Conservation (phyloP, 2,329 filamentous ascomycete species). For the Sporothrix protearum region DNA sequence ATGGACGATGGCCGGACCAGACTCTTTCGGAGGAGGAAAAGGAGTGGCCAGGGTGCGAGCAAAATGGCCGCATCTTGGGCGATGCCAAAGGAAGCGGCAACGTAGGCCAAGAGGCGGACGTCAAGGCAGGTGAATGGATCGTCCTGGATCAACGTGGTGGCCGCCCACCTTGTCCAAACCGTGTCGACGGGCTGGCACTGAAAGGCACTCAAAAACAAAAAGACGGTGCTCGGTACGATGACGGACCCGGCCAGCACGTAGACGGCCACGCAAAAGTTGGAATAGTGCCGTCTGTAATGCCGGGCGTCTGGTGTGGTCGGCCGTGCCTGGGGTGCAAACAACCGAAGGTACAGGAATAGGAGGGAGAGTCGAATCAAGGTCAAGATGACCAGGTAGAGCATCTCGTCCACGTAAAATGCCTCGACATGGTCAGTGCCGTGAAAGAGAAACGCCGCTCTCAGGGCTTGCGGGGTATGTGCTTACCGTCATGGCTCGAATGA, state of each 20-base stretch:
- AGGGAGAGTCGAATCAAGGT: conserved; percentile 36
- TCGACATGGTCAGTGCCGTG: conserved; percentile 6
- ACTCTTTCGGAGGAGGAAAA: conserved; percentile 34
- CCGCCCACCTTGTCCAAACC: conserved; percentile 36
- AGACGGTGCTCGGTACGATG: conserved; percentile 30
- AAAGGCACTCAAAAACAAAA: conserved; percentile 38
- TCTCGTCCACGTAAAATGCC: conserved; percentile 38
- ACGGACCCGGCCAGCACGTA: conserved; percentile 33
- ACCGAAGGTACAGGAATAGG: conserved; percentile 36
- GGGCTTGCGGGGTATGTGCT: background rate
- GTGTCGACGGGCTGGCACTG: conserved; percentile 37
- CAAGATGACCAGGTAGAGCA: conserved; percentile 35
- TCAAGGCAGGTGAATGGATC: conserved; percentile 34
- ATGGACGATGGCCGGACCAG: background rate
- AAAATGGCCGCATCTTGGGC: conserved; percentile 38
- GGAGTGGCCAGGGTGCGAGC: conserved; percentile 36
- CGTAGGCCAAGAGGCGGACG: conserved; percentile 35
- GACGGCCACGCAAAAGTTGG: conserved; percentile 34
- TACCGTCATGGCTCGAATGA: conserved; percentile 37
- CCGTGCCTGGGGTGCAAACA: conserved; percentile 31
- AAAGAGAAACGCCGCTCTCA: background rate
- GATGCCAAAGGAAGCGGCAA: conserved; percentile 36
- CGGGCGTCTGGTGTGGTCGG: conserved; percentile 17
- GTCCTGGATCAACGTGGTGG: background rate
- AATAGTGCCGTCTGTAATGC: conserved; percentile 34